Percentiles rank a stretch among this genome's conserved stretches.
Conservation (phyloP, 805 yeast genomes). For the Myxozyma monticola region DNA sequence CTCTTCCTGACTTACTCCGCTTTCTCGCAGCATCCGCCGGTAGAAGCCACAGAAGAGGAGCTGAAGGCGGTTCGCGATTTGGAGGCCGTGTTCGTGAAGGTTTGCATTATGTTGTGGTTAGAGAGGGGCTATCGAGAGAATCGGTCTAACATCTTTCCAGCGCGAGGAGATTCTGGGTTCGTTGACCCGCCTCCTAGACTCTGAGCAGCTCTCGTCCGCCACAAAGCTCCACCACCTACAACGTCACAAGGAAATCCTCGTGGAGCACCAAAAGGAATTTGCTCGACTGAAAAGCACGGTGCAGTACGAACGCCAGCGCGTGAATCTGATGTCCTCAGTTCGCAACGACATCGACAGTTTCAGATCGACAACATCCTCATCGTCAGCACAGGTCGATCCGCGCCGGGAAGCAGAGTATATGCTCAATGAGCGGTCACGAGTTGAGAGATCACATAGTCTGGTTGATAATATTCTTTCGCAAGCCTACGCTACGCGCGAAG, state of each 20-base stretch:
- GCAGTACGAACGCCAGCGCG: slow-evolving; percentile 71
- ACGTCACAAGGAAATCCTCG: slow-evolving; percentile 74
- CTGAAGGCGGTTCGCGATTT: slow-evolving; percentile 46
- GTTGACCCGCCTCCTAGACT: slow-evolving; percentile 56
- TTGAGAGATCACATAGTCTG: slow-evolving; percentile 67
- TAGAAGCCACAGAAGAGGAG: slow-evolving; percentile 53
- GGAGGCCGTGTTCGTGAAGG: slow-evolving; percentile 52
- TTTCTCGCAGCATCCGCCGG: slow-evolving; percentile 53
- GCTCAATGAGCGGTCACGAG: slow-evolving; percentile 71
- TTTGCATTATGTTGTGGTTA: slow-evolving; percentile 23
- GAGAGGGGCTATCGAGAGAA: background rate
- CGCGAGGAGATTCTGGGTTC: slow-evolving; percentile 56
- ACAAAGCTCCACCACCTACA: slow-evolving; percentile 77
- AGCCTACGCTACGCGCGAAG: slow-evolving; percentile 89
- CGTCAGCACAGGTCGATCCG: slow-evolving; percentile 27
- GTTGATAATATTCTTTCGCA: slow-evolving; percentile 80
- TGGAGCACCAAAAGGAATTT: slow-evolving; percentile 67
- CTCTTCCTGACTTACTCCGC: slow-evolving; percentile 55
- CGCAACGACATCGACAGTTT: slow-evolving; percentile 76
- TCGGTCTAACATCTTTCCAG: slow-evolving; percentile 22
- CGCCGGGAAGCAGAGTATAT: slow-evolving; percentile 66
- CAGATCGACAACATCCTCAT: slow-evolving; percentile 44
- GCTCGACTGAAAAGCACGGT: slow-evolving; percentile 58
- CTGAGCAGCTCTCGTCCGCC: slow-evolving; percentile 59
- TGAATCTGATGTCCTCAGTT: slow-evolving; percentile 72